These are phyloP conservation scores for Sporisorium iseilematis-ciliati DNA, from an alignment of 1,284 basidiomycete genomes.

Conservation along the genomic window DNA sequence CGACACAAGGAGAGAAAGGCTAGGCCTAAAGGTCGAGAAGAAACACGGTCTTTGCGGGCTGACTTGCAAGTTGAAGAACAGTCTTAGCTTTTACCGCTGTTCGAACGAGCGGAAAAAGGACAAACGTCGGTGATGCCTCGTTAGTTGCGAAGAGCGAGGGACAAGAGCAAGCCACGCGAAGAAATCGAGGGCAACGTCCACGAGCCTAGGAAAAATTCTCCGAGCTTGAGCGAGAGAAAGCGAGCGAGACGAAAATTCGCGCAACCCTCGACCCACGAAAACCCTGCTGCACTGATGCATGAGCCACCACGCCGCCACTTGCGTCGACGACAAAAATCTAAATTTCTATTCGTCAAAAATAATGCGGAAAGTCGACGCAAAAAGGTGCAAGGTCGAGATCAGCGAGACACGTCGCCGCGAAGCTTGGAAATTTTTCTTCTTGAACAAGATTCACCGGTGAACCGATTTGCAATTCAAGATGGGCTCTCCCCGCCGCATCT, in stretches of 20 bases:
- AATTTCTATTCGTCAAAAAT: not conserved
- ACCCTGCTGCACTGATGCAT: no score
- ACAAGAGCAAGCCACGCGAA: constrained; percentile 6
- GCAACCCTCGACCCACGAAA: constrained; percentile 7
- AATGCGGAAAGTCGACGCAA: not conserved
- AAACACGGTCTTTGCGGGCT: not conserved
- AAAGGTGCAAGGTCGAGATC: not conserved
- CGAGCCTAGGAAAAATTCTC: constrained; percentile 9
- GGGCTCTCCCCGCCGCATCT: no score
- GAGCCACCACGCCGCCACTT: no score
- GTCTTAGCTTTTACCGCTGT: not conserved
- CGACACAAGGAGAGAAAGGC: not conserved
- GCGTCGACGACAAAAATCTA: no score
- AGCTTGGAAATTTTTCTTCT: no score
- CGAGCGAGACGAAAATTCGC: not conserved
- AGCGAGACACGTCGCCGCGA: constrained; percentile 2
- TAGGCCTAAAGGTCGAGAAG: constrained; percentile 4
- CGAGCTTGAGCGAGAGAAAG: not conserved
- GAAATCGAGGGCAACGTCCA: not conserved
- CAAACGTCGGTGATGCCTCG: constrained; percentile 1
- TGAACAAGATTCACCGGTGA: constrained; percentile 23
- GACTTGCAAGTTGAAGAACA: not conserved
- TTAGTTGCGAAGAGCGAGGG: not conserved
- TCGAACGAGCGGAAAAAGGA: not conserved
- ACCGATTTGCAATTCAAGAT: constrained; percentile 14